phyloP scores from a whole-genome alignment of 2,329 filamentous ascomycete species.

The Fusarium hostae region DNA sequence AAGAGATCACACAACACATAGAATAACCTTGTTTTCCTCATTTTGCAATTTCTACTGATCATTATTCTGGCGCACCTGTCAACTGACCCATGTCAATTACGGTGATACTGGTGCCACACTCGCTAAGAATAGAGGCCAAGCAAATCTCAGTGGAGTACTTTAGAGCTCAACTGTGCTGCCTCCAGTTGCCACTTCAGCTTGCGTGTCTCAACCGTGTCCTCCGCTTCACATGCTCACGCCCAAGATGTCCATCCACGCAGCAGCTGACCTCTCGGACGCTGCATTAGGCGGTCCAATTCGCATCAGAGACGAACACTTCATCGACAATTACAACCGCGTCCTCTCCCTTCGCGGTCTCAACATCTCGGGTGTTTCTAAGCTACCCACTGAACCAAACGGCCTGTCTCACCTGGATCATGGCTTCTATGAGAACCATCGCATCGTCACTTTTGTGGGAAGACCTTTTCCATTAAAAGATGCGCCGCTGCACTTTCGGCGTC shows the following conservation, averaged over 20 bases:
- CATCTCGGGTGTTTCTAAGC: constrained; percentile 55
- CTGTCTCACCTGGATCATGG: constrained; percentile 53
- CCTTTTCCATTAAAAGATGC: constrained; percentile 54
- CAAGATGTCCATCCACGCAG: constrained; percentile 40
- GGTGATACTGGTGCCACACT: constrained; percentile 2
- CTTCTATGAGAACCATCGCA: constrained; percentile 54
- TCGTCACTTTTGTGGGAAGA: constrained; percentile 53
- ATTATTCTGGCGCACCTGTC: neutral
- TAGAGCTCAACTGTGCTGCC: constrained; percentile 1
- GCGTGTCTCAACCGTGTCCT: constrained; percentile 32
- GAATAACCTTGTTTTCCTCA: neutral
- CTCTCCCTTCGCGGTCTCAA: constrained; percentile 55
- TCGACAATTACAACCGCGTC: constrained; percentile 52
- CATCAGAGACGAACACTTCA: constrained; percentile 47
- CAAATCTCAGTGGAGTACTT: constrained; percentile 26
- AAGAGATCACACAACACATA: too few species aligned
- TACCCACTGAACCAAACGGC: constrained; percentile 52
- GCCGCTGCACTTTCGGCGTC: constrained; percentile 52
- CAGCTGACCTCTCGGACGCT: constrained; percentile 51
- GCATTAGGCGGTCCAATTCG: constrained; percentile 49
- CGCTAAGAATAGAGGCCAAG: constrained; percentile 28
- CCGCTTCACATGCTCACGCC: constrained; percentile 11
- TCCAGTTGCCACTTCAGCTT: constrained; percentile 12
- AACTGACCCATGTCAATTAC: neutral
- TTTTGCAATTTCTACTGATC: neutral